Base-by-base conservation (phyloP, 495 filamentous ascomycete species). In the Hypoxylon crocopeplum region DNA sequence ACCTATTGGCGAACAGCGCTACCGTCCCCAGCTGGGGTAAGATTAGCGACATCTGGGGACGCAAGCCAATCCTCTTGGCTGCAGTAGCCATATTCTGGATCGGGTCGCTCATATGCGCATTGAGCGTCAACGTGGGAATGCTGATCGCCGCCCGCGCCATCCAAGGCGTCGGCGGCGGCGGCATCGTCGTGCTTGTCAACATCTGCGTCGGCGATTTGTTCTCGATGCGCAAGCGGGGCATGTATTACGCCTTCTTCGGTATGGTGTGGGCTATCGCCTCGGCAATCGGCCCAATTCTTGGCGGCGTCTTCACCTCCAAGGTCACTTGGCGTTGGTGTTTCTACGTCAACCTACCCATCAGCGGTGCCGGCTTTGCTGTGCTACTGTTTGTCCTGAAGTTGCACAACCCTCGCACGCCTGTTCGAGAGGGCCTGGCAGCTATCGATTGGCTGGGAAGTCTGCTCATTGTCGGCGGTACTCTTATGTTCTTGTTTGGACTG, bases 141-240 rank as follows among this genome's bases (percentile, higher is more conserved):
- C 77, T 94, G 48, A 81, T 96, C 36, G 82, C 84, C 3, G 91
- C 86, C 24, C 75, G 91, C 66, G 86, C 87, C 2, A 78, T 96
- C 34, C 91, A 96, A 60, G 91, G 91, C 56, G 72, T 86, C 16
- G 91, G 89, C 13, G 89, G 87, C 34, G 91, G 91, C 51, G 91
- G 91, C 2, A 80, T 93, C 39, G 77, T 94, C 8, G 84, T 89
- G 11, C 72, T 96, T 51, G 85, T 88, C 20, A 92, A 94, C 69
- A 92, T 96, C 56, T 82, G 78, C 57, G 90, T 96, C 41, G 82
- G 84, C 2, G 91, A 95, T 75, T 62, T 92, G 36, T 90, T 92
- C 71, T 86, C 84, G 46, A 77, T 89, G 75, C 75, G 71, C 45
- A 69, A 74, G 84, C 84, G 90, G 64, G 88, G 61, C 79, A 90